Percentiles rank a stretch among this genome's conserved stretches.
Conservation (phyloP, 106 monocot genomes). For the Allium cepa region DNA sequence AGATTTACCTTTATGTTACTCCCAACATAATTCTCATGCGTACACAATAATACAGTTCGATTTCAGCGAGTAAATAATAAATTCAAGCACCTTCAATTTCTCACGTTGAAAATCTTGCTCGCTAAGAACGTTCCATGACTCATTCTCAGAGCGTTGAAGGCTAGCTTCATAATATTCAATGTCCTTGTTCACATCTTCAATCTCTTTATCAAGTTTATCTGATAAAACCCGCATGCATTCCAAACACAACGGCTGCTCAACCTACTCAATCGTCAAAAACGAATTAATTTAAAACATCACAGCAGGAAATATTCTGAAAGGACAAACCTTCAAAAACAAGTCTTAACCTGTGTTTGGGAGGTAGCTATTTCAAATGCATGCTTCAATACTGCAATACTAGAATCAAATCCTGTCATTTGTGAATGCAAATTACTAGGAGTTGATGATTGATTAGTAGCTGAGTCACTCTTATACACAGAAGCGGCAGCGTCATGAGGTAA, state of each 20-base stretch:
- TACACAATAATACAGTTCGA: no score
- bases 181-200: constrained; percentile 90
- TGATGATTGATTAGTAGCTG: constrained; percentile 29
- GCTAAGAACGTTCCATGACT: constrained; percentile 53
- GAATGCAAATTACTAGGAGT: constrained; percentile 24
- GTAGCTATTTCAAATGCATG: constrained; percentile 90
- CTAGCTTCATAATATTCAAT: constrained; percentile 89
- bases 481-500: constrained; percentile 65
- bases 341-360: constrained; percentile 67
- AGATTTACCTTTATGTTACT: no score
- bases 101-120: constrained; percentile 79
- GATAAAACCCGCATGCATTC: constrained; percentile 93
- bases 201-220: constrained; percentile 86
- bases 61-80: no score
- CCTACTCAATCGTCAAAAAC: constrained; percentile 25
- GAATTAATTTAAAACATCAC: background rate
- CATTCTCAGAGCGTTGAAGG: constrained; percentile 52
- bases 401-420: constrained; percentile 56
- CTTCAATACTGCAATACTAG: constrained; percentile 63
- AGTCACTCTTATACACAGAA: constrained; percentile 72
- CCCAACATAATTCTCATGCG: no score
- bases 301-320: no score
- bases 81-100: constrained; percentile 65
- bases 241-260: constrained; percentile 89
- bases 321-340: no score